A percentile compares a stretch with the other conserved stretches of the same genome.
phyloP scores from a whole-genome alignment of 129 eudicot genomes.

The Flaveria ramosissima region DNA sequence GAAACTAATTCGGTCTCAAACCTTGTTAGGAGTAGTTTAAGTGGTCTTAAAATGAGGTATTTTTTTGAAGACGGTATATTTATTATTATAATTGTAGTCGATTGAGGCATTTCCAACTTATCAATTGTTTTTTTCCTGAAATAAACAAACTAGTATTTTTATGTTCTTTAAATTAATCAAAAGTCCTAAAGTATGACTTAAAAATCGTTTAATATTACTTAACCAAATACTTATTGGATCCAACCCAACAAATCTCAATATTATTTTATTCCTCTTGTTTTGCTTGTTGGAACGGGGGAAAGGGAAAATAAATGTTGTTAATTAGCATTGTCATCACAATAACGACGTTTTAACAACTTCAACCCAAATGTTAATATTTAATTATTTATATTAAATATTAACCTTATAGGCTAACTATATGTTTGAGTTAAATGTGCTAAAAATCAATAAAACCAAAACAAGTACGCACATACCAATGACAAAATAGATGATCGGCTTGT shows the following conservation, averaged over 20 bases:
- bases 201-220: background rate
- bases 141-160: too few species aligned
- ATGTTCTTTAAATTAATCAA: too few species aligned
- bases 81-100: too few species aligned
- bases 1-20: too few species aligned
- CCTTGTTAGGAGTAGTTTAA: too few species aligned
- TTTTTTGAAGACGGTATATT: too few species aligned
- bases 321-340: slow-evolving; percentile 32
- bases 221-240: background rate
- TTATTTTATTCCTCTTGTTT: slow-evolving; percentile 8
- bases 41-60: too few species aligned
- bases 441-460: background rate
- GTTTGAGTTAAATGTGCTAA: background rate
- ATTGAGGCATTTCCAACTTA: too few species aligned
- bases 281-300: slow-evolving; percentile 12
- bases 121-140: too few species aligned
- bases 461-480: background rate
- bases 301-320: background rate
- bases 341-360: slow-evolving; percentile 34
- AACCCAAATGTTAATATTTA: background rate
- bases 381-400: background rate
- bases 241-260: background rate
- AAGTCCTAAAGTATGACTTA: background rate
- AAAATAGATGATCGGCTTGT: background rate
- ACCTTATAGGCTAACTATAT: too few species aligned